Conservation (phyloP, 129 eudicot species). For the Cynara cardunculus region DNA sequence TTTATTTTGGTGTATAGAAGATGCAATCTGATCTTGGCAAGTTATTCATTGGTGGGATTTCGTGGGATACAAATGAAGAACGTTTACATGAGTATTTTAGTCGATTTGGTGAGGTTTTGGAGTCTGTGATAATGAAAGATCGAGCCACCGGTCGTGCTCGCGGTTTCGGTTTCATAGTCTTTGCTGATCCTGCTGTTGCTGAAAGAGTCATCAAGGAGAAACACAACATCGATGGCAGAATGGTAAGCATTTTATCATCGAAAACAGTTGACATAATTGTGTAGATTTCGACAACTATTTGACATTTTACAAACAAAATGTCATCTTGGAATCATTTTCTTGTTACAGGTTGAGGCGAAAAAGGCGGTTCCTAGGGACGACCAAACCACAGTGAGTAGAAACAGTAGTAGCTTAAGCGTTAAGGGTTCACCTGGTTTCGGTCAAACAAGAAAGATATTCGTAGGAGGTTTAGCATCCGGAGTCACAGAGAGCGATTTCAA, state of each 20-base stretch:
- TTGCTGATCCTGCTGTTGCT: constrained; percentile 40
- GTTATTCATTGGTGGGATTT: too few species aligned
- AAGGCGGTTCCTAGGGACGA: constrained; percentile 94
- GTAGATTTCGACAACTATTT: too few species aligned
- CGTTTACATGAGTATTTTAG: too few species aligned
- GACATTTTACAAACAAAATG: too few species aligned
- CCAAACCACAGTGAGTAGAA: constrained; percentile 50
- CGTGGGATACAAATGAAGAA: too few species aligned
- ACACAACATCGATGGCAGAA: constrained; percentile 37
- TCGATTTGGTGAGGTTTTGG: too few species aligned
- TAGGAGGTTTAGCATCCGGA: constrained; percentile 75
- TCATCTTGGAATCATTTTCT: too few species aligned
- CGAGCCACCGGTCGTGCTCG: constrained; percentile 2
- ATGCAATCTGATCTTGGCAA: too few species aligned
- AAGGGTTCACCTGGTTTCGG: constrained; percentile 64
- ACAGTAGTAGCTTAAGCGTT: constrained; percentile 32
- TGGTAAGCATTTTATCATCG: constrained; percentile 20
- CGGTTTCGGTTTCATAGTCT: constrained; percentile 51
- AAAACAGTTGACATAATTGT: too few species aligned
- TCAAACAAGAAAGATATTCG: constrained; percentile 84
- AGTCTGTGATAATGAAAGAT: too few species aligned
- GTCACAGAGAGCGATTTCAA: constrained; percentile 78
- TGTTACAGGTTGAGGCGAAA: constrained; percentile 81
- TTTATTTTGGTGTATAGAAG: neutral
- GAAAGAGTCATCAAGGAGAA: constrained; percentile 24